These are phyloP conservation scores for Plasmodium fragile DNA, from an alignment of 169 alveolate species.

Conservation along the genomic window DNA sequence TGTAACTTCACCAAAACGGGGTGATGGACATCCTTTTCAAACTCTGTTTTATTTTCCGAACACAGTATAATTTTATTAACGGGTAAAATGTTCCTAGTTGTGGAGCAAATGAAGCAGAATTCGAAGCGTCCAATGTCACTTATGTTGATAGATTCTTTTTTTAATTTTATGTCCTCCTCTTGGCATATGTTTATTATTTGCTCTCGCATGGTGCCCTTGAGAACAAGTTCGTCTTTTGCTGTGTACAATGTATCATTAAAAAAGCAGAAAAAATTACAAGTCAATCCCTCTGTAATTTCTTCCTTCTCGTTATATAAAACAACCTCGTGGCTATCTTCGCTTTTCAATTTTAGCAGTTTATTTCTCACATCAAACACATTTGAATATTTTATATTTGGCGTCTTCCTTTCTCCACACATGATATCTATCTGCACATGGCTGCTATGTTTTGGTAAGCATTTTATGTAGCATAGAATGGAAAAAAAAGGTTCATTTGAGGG, in stretches of 20 bases:
- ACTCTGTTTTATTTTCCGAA: conserved; percentile 22
- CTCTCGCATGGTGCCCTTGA: conserved; percentile 65
- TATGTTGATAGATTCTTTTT: conserved; percentile 29
- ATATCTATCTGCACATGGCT: conserved; percentile 46
- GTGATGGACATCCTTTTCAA: conserved; percentile 63
- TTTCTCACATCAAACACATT: conserved; percentile 58
- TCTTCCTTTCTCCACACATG: conserved; percentile 57
- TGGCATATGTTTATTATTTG: conserved; percentile 50
- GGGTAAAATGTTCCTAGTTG: conserved; percentile 71
- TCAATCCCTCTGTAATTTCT: conserved; percentile 74
- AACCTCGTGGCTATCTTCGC: conserved; percentile 40
- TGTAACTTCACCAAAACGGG: conserved; percentile 44
- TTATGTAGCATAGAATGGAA: conserved; percentile 63
- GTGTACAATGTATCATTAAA: conserved; percentile 42
- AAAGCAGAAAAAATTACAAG: conserved; percentile 67
- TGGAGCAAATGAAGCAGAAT: conserved; percentile 69
- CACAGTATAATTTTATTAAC: conserved; percentile 47
- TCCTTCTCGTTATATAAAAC: conserved; percentile 47
- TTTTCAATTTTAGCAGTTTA: conserved; percentile 50
- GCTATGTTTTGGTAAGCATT: conserved; percentile 33
- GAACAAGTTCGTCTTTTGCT: conserved; percentile 49
- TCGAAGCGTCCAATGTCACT: conserved; percentile 52
- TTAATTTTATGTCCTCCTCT: conserved; percentile 26
- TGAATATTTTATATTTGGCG: conserved; percentile 67
- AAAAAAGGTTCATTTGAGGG: conserved; percentile 7